Evolutionary conservation across 192 early-diverging fungal genomes (phyloP), one percentile per base, ranked within the genome.

Genomic region (Coemansia sp.): DNA sequence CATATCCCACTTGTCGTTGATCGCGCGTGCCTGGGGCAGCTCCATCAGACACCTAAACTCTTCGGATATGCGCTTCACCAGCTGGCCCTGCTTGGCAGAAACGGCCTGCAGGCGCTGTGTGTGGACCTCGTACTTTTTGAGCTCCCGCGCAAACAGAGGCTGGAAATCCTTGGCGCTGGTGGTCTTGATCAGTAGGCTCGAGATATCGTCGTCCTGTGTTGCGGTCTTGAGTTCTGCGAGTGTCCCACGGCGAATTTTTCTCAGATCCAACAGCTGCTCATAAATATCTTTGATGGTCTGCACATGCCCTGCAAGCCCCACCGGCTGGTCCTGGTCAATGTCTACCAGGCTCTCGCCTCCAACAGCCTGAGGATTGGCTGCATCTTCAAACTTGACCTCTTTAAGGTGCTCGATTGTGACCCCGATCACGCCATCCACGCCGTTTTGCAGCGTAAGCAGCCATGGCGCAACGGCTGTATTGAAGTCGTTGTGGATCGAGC

Each of bases 61-160:
- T 18, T 83, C 75, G 0, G 90, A 87, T 7, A 98, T 66, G 40
- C 90, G 90, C 67, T 87, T 85, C 64, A 97, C 80, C 29, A 95
- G 69, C 50, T 85, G 83, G 10, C 82, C 80, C 33, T 99, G 94
- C 62, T 87, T 83, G 50, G 91, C 85, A 40, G 93, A 75, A 38
- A 91, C 90, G 3, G 88, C 73, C 10, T 84, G 81, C 28, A 99
- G 79, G n/a, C 90, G 83, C 54, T 90, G 85, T 51, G 90, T 86
- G 63, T 92, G 83, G 18, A 88, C 89, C 30, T 91, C 85, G 71
- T 91, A 99, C 75, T 99, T 99, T 68, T 90, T 89, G 45, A 99
- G 82, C 77, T 99, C 95, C 56, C 87, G 85, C 7, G 89, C 86
- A 87, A 99, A 97, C 25, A 99, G 75, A 59, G 94, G 89, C 75